These are phyloP conservation scores for Coemansia sp. DNA, from an alignment of 192 early-diverging fungal genomes.

Conservation along the genomic window DNA sequence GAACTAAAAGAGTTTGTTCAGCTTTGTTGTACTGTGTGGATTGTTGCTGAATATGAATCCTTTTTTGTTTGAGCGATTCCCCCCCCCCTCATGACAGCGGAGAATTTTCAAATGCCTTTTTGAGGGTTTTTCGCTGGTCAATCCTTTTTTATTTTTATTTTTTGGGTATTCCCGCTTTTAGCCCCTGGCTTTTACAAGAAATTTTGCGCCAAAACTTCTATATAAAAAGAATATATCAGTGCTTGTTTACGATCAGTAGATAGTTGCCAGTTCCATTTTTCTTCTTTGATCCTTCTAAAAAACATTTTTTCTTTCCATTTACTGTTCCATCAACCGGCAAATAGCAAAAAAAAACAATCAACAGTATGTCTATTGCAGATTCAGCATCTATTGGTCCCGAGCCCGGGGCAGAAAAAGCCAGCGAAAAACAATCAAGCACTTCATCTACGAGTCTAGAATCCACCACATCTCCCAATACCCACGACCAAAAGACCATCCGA, in stretches of 20 bases:
- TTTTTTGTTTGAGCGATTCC: neutral
- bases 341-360: neutral
- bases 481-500: conserved; percentile 1
- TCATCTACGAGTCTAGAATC: neutral
- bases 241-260: no score
- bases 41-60: neutral
- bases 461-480: neutral
- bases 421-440: conserved; percentile 16
- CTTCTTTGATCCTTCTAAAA: neutral
- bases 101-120: neutral
- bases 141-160: neutral
- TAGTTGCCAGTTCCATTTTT: no score
- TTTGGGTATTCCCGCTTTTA: neutral
- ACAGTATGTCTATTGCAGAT: conserved; percentile 1
- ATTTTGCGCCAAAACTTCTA: neutral
- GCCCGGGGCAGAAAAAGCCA: neutral
- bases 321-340: neutral
- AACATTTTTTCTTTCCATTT: neutral
- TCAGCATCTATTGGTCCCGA: neutral
- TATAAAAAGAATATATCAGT: neutral
- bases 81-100: neutral
- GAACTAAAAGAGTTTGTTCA: conserved; percentile 6
- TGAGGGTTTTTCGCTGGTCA: neutral
- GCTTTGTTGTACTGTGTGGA: neutral
- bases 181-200: neutral